Percentiles rank a stretch among this genome's conserved stretches.
Conservation (phyloP, 2,329 filamentous ascomycete genomes). For the Pleomassaria siparia region DNA sequence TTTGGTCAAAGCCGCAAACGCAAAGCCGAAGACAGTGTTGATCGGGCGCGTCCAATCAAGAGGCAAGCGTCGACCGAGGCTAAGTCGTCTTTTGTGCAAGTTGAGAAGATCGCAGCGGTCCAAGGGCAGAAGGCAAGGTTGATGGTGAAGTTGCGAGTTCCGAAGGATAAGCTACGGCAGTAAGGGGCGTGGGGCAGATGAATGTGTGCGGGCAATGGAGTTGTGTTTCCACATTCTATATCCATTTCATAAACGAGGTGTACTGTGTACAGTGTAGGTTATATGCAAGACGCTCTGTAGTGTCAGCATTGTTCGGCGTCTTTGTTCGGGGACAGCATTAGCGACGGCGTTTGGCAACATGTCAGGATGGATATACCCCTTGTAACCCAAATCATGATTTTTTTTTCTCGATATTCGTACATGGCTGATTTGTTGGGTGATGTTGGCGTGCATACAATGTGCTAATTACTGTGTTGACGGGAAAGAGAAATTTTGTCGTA, state of each 20-base stretch:
- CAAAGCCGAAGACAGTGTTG: conserved; percentile 17
- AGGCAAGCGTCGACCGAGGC: conserved; percentile 15
- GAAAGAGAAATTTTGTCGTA: neutral
- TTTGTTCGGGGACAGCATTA: conserved; percentile 25
- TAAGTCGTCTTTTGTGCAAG: neutral
- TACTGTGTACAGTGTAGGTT: neutral
- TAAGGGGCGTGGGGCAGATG: neutral
- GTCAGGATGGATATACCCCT: conserved; percentile 3
- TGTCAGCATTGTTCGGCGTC: neutral
- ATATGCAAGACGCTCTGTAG: neutral
- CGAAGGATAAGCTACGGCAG: conserved; percentile 4
- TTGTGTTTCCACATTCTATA: neutral
- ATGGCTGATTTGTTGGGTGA: neutral
- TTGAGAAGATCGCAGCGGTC: neutral
- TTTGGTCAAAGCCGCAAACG: conserved; percentile 9
- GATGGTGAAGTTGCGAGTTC: conserved; percentile 8
- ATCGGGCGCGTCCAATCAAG: conserved; percentile 25
- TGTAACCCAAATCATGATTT: neutral
- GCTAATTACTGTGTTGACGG: neutral
- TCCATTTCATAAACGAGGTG: neutral
- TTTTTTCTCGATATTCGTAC: neutral
- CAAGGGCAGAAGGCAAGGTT: conserved; percentile 1
- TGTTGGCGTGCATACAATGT: neutral
- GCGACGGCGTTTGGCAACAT: conserved; percentile 22
- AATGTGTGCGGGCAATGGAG: neutral